phyloP scores from a whole-genome alignment of 2,329 filamentous ascomycete species.

The Lasiodiplodia theobromae region DNA sequence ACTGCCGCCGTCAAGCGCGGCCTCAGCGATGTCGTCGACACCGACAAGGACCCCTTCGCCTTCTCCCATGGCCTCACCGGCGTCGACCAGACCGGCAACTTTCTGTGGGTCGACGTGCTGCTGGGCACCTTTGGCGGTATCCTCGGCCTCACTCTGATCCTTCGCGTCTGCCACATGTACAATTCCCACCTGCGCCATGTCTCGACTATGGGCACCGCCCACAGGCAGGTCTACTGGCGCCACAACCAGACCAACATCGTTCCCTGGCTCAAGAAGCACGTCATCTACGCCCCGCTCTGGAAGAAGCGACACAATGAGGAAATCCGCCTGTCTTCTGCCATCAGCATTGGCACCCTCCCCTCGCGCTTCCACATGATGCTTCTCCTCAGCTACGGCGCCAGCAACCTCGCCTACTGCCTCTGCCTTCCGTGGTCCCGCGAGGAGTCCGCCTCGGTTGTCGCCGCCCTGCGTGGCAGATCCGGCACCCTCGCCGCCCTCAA shows the following conservation, averaged over 20 bases:
- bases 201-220: conserved; percentile 50
- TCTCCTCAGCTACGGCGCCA: conserved; percentile 70
- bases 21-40: conserved; percentile 14
- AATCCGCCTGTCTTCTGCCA: conserved; percentile 70
- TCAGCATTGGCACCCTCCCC: conserved; percentile 79
- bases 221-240: conserved; percentile 55
- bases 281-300: conserved; percentile 75
- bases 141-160: conserved; percentile 47
- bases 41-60: conserved; percentile 39
- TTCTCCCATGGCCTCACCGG: conserved; percentile 55
- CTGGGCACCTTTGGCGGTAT: conserved; percentile 45
- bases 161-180: conserved; percentile 52
- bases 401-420: conserved; percentile 80
- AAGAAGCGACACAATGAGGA: conserved; percentile 79
- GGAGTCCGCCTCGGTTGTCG: conserved; percentile 65
- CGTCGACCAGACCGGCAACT: conserved; percentile 57
- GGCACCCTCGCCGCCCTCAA: conserved; percentile 87
- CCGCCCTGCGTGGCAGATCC: conserved; percentile 84
- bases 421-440: conserved; percentile 66
- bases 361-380: conserved; percentile 79
- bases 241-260: conserved; percentile 54
- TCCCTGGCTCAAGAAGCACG: conserved; percentile 69
- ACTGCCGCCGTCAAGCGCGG: conserved; percentile 15
- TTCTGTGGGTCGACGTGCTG: conserved; percentile 54
- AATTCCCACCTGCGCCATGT: conserved; percentile 55